Conservation (phyloP, 148 eudicot species). For the Tetragonia tetragonoides region DNA sequence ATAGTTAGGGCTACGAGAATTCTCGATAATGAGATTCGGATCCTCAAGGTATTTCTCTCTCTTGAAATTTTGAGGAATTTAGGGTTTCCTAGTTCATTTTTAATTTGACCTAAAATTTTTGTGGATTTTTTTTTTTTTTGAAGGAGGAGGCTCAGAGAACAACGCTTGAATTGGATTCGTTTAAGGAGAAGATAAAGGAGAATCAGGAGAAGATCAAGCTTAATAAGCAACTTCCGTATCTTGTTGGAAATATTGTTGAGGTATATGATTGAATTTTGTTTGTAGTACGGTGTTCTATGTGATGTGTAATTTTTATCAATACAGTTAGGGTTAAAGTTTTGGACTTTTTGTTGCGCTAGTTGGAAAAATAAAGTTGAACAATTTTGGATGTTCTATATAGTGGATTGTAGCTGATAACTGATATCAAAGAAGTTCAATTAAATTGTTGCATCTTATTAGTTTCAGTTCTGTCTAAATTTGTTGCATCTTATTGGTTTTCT, state of each 20-base stretch:
- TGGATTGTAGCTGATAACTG: no score
- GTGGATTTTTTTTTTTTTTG: neutral
- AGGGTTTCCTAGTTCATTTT: neutral
- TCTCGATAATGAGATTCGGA: slow-evolving; percentile 85
- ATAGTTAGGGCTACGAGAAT: slow-evolving; percentile 71
- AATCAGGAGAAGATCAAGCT: slow-evolving; percentile 96
- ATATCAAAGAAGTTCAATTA: no score
- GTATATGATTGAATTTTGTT: slow-evolving; percentile 26
- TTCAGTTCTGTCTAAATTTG: no score
- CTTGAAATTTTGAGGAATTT: neutral
- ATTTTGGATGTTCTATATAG: no score
- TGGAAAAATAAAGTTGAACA: no score
- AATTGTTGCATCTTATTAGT: neutral
- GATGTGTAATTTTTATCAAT: neutral
- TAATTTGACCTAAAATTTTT: neutral
- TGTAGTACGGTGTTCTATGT: neutral
- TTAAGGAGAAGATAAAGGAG: slow-evolving; percentile 88
- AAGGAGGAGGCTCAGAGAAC: slow-evolving; percentile 84
- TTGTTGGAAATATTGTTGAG: slow-evolving; percentile 97
- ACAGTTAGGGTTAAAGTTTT: neutral
- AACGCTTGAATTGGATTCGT: slow-evolving; percentile 67
- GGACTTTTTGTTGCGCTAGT: no score
- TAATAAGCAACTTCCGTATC: slow-evolving; percentile 92
- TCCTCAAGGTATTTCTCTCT: slow-evolving; percentile 44
- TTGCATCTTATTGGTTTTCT: neutral